phyloP scores from a whole-genome alignment of 73 alveolate species.

The Stentor roeselii region DNA sequence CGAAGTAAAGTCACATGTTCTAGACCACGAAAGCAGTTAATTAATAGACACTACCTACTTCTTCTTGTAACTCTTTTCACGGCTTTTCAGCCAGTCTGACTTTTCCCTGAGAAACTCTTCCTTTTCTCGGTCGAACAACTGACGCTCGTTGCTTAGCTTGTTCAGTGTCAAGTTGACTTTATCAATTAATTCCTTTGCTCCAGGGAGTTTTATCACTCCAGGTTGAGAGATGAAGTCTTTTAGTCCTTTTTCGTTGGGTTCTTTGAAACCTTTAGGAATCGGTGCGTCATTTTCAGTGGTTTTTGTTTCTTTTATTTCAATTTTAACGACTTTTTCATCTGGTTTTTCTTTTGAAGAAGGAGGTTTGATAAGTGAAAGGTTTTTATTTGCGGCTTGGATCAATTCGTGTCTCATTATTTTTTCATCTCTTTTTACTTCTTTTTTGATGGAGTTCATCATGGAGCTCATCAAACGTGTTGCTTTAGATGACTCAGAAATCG shows the following conservation, averaged over 20 bases:
- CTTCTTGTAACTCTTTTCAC: not conserved
- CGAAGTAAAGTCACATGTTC: not conserved
- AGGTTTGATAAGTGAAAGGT: not conserved
- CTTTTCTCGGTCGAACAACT: not conserved
- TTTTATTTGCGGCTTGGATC: not conserved
- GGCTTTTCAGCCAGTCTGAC: not conserved
- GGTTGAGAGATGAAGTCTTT: not conserved
- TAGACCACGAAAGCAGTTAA: not conserved
- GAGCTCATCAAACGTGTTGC: not conserved
- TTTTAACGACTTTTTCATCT: not conserved
- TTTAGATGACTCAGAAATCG: not conserved
- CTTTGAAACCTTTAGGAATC: not conserved
- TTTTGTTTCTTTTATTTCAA: not conserved
- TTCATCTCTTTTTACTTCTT: not conserved
- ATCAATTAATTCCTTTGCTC: not conserved
- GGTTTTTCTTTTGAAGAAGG: not conserved
- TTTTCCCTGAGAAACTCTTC: not conserved
- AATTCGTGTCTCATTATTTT: not conserved
- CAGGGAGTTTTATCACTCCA: constrained; percentile 1
- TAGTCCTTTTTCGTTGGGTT: not conserved
- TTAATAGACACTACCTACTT: no score
- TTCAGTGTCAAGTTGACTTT: not conserved
- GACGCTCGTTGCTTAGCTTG: not conserved
- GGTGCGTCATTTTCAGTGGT: not conserved
- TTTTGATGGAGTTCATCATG: not conserved